Evolutionary conservation across 805 yeast species (phyloP), one percentile per base, ranked within the genome.

Genomic region (Blastobotrys robertii): DNA sequence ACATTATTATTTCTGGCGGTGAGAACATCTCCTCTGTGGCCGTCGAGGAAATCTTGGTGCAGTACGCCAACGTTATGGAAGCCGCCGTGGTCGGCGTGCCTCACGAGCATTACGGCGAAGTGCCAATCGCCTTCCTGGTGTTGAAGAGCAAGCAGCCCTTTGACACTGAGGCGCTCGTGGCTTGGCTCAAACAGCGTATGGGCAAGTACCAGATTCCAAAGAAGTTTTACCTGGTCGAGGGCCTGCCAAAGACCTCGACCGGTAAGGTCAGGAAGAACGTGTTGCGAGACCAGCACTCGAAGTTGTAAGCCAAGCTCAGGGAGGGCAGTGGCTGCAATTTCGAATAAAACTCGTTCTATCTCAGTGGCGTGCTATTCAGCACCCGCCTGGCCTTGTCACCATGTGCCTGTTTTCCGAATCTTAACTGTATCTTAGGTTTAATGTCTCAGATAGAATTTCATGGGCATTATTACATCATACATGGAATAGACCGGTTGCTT

Each of bases 1-100:
- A 61, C 45, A 60, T 61, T 30, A 61, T 60, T 43, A 60, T 60
- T 31, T 58, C 65, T 8, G 65, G 65, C 9, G 65, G 65, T 22
- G 65, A 60, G 42, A 60, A 60, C 47, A 60, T 60, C 43, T 60
- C 65, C 3, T 58, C 64, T 4, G 64, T 61, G 9, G 59, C 55
- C 10, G 63, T 60, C 4, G 65, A 60, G 43, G 46, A 50, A 32
- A 49, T 42, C 10, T 44, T 60, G 9, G 54, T 49, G 39, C 46
- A 50, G 43, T 58, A 57, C 42, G 55, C 53, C 10, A 47, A 46
- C 16, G 56, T 60, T 12, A 47, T 57, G 31, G 65, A 60, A 43
- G 59, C 54, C 14, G 62, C 64, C 1, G 63, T 60, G 13, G 54
- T 60, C 10, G 64, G 59, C 1, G 38, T 56, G 7, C 61, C 60